Percentiles rank a stretch among this genome's conserved stretches.
phyloP scores from a whole-genome alignment of 2,329 filamentous ascomycete genomes.

The Huntiella moniliformis region DNA sequence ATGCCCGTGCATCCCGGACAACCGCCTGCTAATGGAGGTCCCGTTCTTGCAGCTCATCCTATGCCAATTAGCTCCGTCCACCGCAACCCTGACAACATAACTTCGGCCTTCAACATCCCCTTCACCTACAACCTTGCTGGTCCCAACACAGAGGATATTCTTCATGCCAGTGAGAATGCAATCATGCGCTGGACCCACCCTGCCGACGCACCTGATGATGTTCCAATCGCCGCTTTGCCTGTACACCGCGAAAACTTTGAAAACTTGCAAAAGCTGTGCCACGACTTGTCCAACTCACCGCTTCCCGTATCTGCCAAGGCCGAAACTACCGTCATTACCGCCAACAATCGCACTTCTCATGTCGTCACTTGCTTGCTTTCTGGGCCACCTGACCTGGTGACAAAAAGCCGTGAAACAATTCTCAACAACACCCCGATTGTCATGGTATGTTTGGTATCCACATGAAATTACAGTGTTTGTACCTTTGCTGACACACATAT shows the following conservation, averaged over 20 bases:
- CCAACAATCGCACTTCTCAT: constrained; percentile 43
- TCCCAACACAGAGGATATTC: constrained; percentile 82
- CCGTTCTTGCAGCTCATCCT: constrained; percentile 1
- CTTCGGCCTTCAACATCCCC: constrained; percentile 92
- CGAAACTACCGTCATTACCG: constrained; percentile 56
- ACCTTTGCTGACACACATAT: background rate
- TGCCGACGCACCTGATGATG: constrained; percentile 65
- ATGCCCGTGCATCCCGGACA: constrained; percentile 27
- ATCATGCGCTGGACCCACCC: constrained; percentile 87
- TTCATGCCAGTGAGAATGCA: constrained; percentile 77
- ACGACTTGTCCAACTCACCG: constrained; percentile 53
- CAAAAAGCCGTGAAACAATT: constrained; percentile 76
- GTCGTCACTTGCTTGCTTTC: constrained; percentile 83
- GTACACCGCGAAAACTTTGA: constrained; percentile 77
- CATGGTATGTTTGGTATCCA: constrained; percentile 44
- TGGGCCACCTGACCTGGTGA: constrained; percentile 69
- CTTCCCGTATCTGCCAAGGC: constrained; percentile 69
- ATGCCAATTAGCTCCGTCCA: constrained; percentile 9
- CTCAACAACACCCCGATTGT: constrained; percentile 83
- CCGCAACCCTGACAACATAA: constrained; percentile 26
- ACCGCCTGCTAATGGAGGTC: background rate
- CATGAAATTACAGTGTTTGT: constrained; percentile 2
- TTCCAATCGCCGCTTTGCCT: constrained; percentile 76
- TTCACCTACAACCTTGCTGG: constrained; percentile 85
- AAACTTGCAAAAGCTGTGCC: constrained; percentile 60